These are phyloP conservation scores for Hypoxylon intermedium DNA, from an alignment of 495 filamentous ascomycete genomes.

Conservation along the genomic window DNA sequence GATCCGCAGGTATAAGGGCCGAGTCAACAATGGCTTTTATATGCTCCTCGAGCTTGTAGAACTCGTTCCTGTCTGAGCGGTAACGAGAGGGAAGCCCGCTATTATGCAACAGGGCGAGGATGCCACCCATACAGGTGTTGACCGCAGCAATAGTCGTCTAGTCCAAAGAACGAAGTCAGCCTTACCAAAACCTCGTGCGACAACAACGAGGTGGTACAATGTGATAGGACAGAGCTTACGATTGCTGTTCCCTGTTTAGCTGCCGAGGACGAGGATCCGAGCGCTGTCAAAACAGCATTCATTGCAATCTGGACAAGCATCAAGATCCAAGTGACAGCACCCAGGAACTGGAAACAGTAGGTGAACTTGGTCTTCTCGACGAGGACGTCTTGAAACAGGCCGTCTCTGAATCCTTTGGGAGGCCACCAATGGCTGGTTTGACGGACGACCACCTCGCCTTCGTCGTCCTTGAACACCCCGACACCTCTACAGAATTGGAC, in stretches of 20 bases:
- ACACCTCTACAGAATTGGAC: constrained; percentile 53
- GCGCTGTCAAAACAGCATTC: constrained; percentile 53
- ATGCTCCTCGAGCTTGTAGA: constrained; percentile 53
- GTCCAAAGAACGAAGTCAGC: constrained; percentile 8
- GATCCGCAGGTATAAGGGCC: constrained; percentile 47
- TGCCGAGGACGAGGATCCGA: constrained; percentile 44
- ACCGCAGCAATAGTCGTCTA: constrained; percentile 55
- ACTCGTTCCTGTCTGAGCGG: constrained; percentile 54
- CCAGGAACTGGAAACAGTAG: constrained; percentile 44
- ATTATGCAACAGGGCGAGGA: constrained; percentile 59
- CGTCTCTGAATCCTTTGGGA: constrained; percentile 52
- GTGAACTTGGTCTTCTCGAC: constrained; percentile 49
- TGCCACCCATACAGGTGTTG: constrained; percentile 57
- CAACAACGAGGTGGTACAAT: no score
- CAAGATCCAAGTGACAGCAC: constrained; percentile 48
- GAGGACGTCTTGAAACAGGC: constrained; percentile 54
- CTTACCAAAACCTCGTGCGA: no score
- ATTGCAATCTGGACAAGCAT: constrained; percentile 54
- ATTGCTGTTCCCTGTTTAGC: constrained; percentile 42
- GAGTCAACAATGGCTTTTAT: constrained; percentile 56
- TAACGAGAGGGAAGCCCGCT: constrained; percentile 59
- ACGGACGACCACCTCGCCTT: constrained; percentile 51
- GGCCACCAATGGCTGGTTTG: constrained; percentile 53
- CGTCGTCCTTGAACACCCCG: constrained; percentile 53
- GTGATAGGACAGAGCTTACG: constrained; percentile 23